These are phyloP conservation scores for Pseudogymnoascus sp. DNA, from an alignment of 2,329 filamentous ascomycete genomes.

Conservation along the genomic window DNA sequence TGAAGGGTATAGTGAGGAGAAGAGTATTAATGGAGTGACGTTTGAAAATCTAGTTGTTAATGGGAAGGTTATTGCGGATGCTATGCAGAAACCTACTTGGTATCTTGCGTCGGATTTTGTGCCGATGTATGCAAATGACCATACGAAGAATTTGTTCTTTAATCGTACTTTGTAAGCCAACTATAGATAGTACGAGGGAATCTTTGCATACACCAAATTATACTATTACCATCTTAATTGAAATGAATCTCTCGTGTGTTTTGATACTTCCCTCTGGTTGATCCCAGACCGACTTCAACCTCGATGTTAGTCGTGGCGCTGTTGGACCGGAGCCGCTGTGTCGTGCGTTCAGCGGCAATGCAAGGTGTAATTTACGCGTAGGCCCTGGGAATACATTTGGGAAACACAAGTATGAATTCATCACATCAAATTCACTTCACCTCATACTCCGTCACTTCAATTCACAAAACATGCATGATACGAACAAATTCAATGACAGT, in stretches of 20 bases:
- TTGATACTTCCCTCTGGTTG: no score
- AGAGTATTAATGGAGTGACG: conserved; percentile 14
- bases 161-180: neutral
- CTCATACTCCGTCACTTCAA: neutral
- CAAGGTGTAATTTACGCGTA: neutral
- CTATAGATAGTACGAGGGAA: no score
- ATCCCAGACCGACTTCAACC: no score
- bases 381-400: neutral
- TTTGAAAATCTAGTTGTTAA: neutral
- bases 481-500: neutral
- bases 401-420: neutral
- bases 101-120: conserved; percentile 24
- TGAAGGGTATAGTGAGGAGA: conserved; percentile 18
- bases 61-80: conserved; percentile 13
- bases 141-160: neutral
- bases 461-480: neutral
- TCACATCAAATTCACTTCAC: neutral
- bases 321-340: no score
- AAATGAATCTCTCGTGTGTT: no score
- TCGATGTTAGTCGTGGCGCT: no score
- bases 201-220: no score
- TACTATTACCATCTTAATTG: no score
- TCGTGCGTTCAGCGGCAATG: no score
- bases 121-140: conserved; percentile 16
- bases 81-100: conserved; percentile 26